phyloP scores from a whole-genome alignment of 2,329 filamentous ascomycete species.

The Calonectria pteridis region DNA sequence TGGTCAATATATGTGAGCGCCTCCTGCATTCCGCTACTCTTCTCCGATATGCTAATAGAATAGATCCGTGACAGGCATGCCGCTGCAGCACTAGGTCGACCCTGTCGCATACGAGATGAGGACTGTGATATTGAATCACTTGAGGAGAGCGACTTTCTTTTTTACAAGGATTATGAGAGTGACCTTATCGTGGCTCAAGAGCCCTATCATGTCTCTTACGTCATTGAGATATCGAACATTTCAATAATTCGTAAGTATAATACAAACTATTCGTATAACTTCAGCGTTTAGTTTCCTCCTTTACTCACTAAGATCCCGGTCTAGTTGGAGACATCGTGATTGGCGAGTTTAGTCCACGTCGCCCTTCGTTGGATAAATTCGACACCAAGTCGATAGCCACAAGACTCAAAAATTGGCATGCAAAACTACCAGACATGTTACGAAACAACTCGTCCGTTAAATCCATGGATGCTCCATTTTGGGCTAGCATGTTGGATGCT shows the following conservation, averaged over 20 bases:
- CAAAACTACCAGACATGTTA: conserved; percentile 15
- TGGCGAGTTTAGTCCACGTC: conserved; percentile 34
- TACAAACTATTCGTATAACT: not conserved
- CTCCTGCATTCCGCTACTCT: not conserved
- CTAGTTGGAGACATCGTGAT: conserved; percentile 37
- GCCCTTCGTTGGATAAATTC: conserved; percentile 11
- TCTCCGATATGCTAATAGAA: not conserved
- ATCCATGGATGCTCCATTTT: conserved; percentile 24
- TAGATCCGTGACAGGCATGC: conserved; percentile 36
- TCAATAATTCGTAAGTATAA: conserved; percentile 26
- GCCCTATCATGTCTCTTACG: conserved; percentile 27
- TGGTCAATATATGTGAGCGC: conserved; percentile 38
- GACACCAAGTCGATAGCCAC: not conserved
- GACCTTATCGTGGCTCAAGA: conserved; percentile 20
- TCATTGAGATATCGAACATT: conserved; percentile 22
- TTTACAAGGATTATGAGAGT: conserved; percentile 18
- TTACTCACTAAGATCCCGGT: not conserved
- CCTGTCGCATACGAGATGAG: conserved; percentile 37
- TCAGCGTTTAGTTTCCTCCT: fast-evolving
- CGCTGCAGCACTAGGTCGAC: conserved; percentile 30
- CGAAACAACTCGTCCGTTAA: conserved; percentile 20
- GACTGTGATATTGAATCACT: conserved; percentile 35
- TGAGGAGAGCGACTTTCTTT: conserved; percentile 21
- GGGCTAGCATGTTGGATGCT: conserved; percentile 31
- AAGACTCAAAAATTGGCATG: conserved; percentile 28